phyloP scores from a whole-genome alignment of 352 stramenopile species.

The Phytophthora vignae region DNA sequence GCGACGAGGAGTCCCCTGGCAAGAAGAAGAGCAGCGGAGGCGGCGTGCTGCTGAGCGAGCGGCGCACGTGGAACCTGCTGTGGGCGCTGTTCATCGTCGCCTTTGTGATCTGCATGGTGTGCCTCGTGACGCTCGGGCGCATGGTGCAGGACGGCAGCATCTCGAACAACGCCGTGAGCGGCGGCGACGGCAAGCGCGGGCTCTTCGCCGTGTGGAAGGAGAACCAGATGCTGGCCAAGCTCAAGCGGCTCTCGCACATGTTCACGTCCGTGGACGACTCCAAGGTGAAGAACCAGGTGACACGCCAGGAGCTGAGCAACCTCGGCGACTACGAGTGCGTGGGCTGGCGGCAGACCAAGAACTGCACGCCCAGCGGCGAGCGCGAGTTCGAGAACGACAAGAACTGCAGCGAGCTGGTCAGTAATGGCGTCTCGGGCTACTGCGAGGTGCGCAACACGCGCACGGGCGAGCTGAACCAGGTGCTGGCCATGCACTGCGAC shows the following conservation, averaged over 20 bases:
- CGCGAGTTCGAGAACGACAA: conserved; percentile 49
- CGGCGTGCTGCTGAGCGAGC: conserved; percentile 18
- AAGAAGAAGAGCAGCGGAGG: conserved; percentile 8
- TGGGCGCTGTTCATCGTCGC: conserved; percentile 55
- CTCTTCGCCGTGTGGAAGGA: conserved; percentile 52
- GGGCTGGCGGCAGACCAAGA: conserved; percentile 58
- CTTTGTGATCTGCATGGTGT: conserved; percentile 60
- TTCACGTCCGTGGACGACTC: conserved; percentile 42
- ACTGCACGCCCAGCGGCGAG: conserved; percentile 53
- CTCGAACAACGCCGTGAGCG: conserved; percentile 54
- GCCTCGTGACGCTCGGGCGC: conserved; percentile 53
- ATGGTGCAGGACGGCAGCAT: conserved; percentile 58
- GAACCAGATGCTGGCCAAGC: conserved; percentile 50
- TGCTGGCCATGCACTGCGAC: conserved; percentile 75
- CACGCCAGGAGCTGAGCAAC: conserved; percentile 35
- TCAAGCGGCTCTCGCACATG: conserved; percentile 51
- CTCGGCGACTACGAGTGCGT: conserved; percentile 67
- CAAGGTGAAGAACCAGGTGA: conserved; percentile 30
- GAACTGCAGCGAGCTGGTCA: conserved; percentile 47
- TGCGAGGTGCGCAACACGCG: conserved; percentile 61
- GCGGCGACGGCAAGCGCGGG: conserved; percentile 29
- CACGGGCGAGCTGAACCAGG: conserved; percentile 46
- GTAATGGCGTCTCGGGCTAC: conserved; percentile 57
- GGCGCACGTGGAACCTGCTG: conserved; percentile 54
- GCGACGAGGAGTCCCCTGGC: conserved; percentile 18